Evolutionary conservation across 1,284 basidiomycete species (phyloP).

Genomic region (Trichosporon sp.): DNA sequence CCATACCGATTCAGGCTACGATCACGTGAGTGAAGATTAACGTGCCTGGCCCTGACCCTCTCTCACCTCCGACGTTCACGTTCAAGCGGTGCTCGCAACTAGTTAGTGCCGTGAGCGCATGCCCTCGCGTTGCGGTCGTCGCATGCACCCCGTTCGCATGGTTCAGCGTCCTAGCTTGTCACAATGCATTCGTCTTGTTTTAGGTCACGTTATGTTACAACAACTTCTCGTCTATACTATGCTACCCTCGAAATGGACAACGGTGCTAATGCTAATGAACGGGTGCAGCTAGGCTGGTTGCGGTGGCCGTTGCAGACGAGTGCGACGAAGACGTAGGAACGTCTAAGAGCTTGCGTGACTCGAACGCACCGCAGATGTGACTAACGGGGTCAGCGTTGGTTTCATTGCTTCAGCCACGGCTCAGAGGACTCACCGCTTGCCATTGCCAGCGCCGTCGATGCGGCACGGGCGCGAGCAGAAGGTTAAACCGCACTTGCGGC

Average conservation of each 20-base stretch:
- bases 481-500: constrained; percentile 49
- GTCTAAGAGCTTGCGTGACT: constrained; percentile 35
- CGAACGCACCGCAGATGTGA: constrained; percentile 48
- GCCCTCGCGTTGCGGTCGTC: too few relatives aligned
- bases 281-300: background rate
- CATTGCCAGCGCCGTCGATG: constrained; percentile 49
- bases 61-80: too few relatives aligned
- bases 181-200: background rate
- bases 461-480: constrained; percentile 52
- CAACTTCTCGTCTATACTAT: background rate
- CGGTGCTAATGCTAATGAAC: constrained; percentile 6
- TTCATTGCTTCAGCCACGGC: too few relatives aligned
- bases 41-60: constrained; percentile 4
- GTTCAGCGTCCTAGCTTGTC: background rate
- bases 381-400: constrained; percentile 19
- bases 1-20: background rate
- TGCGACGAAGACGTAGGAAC: constrained; percentile 13
- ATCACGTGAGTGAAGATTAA: constrained; percentile 9
- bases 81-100: too few relatives aligned
- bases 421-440: constrained; percentile 40
- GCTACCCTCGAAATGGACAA: background rate
- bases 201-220: background rate
- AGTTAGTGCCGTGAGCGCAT: too few relatives aligned
- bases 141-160: too few relatives aligned
- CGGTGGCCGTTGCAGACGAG: background rate